These are phyloP conservation scores for Hyphopichia wangnamkhiaoensis DNA, from an alignment of 1,139 yeast genomes.

Conservation along the genomic window DNA sequence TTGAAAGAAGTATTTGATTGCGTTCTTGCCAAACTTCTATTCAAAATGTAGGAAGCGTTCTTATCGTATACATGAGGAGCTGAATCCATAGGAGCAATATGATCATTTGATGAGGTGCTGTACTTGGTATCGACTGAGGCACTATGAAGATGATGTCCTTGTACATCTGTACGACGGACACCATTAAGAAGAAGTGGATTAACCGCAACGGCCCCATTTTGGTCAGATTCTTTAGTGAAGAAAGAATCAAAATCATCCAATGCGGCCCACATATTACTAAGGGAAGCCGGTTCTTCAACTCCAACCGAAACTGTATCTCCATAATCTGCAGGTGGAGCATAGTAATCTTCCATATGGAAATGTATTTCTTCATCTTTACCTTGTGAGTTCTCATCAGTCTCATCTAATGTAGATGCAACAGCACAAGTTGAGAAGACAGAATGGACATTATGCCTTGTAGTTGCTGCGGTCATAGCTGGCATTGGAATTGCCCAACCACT, in stretches of 20 bases:
- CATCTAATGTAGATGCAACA: constrained; percentile 31
- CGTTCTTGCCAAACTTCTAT: constrained; percentile 72
- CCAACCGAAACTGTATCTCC: constrained; percentile 41
- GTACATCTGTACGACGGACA: constrained; percentile 8
- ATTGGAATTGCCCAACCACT: constrained; percentile 97
- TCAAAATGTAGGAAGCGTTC: constrained; percentile 73
- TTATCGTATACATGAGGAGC: constrained; percentile 81
- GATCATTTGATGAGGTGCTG: constrained; percentile 31
- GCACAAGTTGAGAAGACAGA: constrained; percentile 89
- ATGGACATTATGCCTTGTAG: constrained; percentile 89
- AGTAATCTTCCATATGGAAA: constrained; percentile 70
- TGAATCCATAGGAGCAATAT: constrained; percentile 58
- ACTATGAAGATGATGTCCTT: constrained; percentile 40
- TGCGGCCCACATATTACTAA: constrained; percentile 97
- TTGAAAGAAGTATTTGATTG: constrained; percentile 78
- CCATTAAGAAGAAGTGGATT: constrained; percentile 7
- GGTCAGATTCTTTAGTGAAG: constrained; percentile 68
- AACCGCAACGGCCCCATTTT: constrained; percentile 14
- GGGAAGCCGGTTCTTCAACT: constrained; percentile 67
- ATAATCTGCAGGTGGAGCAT: constrained; percentile 37
- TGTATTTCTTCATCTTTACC: constrained; percentile 48
- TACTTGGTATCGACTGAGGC: constrained; percentile 52
- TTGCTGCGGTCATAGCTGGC: constrained; percentile 88
- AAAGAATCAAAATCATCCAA: constrained; percentile 90
- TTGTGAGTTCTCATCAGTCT: constrained; percentile 19